Conservation (phyloP, 768 basidiomycete genomes). For the Pulveroboletus sp. region DNA sequence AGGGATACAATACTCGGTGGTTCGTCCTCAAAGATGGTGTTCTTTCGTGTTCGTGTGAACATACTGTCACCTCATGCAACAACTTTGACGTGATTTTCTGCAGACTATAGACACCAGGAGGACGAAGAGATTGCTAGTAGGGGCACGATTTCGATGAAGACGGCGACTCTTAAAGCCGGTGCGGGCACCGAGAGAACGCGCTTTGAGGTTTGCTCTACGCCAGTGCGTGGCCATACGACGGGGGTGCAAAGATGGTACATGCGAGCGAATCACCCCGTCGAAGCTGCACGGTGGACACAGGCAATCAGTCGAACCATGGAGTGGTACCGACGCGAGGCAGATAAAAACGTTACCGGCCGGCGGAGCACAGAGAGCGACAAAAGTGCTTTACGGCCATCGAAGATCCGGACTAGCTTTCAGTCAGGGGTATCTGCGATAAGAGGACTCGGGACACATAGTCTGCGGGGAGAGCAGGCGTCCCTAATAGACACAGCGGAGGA, state of each 20-base stretch:
- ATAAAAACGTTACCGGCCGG: conserved; percentile 28
- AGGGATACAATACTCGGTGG: conserved; percentile 87
- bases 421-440: conserved; percentile 22
- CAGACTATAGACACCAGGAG: conserved; percentile 82
- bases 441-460: conserved; percentile 23
- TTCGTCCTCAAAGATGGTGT: conserved; percentile 85
- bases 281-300: conserved; percentile 83
- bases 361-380: conserved; percentile 48
- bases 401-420: conserved; percentile 29
- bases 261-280: conserved; percentile 82
- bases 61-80: neutral
- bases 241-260: conserved; percentile 73
- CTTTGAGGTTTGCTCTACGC: conserved; percentile 75
- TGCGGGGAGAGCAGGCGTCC: conserved; percentile 24
- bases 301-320: conserved; percentile 73
- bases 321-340: conserved; percentile 48
- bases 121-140: conserved; percentile 83
- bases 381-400: conserved; percentile 31
- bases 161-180: conserved; percentile 57
- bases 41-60: conserved; percentile 63
- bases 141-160: conserved; percentile 85
- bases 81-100: conserved; percentile 1
- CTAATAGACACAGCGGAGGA: conserved; percentile 20
- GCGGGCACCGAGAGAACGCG: conserved; percentile 55
- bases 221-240: conserved; percentile 41